Conservation (phyloP, 1,284 basidiomycete species). For the Irpex rosettiformis region DNA sequence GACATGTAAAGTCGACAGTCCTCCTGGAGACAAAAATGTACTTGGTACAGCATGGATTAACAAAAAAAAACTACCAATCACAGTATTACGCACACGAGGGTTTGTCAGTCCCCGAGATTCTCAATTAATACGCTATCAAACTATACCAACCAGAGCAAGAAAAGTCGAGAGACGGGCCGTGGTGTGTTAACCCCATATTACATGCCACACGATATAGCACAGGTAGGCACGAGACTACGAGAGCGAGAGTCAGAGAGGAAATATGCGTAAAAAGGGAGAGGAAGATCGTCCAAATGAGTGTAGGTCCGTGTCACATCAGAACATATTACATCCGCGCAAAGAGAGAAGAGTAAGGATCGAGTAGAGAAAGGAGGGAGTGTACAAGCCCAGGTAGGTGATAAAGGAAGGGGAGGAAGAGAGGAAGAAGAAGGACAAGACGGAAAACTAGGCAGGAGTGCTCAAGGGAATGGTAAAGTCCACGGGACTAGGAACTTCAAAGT, state of each 20-base stretch:
- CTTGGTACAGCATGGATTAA: too few species aligned
- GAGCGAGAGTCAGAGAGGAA: too few species aligned
- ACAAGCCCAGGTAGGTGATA: background rate
- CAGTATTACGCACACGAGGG: too few species aligned
- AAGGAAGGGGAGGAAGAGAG: background rate
- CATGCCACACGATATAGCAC: background rate
- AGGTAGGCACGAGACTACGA: background rate
- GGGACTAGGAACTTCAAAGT: conserved; percentile 13
- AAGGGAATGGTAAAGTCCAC: conserved; percentile 15
- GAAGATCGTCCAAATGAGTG: conserved; percentile 1
- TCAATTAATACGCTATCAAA: too few species aligned
- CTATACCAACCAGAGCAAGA: background rate
- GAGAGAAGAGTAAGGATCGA: background rate
- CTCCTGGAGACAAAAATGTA: too few species aligned
- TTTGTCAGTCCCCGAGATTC: too few species aligned
- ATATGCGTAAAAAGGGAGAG: background rate
- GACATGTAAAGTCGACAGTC: too few species aligned
- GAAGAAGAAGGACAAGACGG: background rate
- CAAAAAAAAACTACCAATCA: too few species aligned
- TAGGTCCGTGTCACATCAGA: background rate
- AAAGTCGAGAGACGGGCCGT: background rate
- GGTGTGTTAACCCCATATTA: background rate
- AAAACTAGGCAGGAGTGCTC: background rate
- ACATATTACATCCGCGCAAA: background rate
- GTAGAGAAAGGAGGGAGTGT: background rate